phyloP scores from a whole-genome alignment of 2,329 filamentous ascomycete genomes.

The Penicillium vulpinum region DNA sequence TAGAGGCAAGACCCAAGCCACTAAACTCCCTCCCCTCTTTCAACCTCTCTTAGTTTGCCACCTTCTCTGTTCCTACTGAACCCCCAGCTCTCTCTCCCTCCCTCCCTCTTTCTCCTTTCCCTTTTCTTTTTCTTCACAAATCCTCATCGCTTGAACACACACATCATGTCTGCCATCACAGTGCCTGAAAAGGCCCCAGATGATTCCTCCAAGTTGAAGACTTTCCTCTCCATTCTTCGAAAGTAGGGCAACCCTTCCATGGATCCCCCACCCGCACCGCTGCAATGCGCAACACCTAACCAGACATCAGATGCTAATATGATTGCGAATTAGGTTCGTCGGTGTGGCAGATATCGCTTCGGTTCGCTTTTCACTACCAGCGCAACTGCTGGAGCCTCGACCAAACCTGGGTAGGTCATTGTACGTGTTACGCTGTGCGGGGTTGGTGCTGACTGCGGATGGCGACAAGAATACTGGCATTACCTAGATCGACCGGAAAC shows the following conservation, averaged over 20 bases:
- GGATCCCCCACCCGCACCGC: neutral
- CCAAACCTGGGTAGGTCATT: slow-evolving; percentile 72
- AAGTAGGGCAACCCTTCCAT: slow-evolving; percentile 62
- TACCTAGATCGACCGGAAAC: slow-evolving; percentile 94
- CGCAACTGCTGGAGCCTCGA: slow-evolving; percentile 91
- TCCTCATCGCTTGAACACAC: neutral
- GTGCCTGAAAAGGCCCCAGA: slow-evolving; percentile 61
- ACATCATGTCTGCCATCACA: slow-evolving; percentile 34
- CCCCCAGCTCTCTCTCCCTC: neutral
- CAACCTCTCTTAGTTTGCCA: slow-evolving; percentile 1
- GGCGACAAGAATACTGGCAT: slow-evolving; percentile 83
- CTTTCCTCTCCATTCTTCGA: slow-evolving; percentile 81
- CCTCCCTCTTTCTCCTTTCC: neutral
- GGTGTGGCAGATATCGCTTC: slow-evolving; percentile 93
- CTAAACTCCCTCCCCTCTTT: neutral
- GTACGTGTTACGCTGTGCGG: neutral
- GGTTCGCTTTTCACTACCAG: slow-evolving; percentile 92
- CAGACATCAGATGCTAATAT: neutral
- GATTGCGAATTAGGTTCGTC: slow-evolving; percentile 68
- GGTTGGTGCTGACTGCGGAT: slow-evolving; percentile 16
- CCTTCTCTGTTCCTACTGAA: neutral
- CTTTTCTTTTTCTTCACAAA: neutral
- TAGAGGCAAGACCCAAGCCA: neutral
- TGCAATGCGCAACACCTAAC: neutral
- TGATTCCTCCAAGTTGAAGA: slow-evolving; percentile 85